Evolutionary conservation across 1,139 yeast genomes (phyloP).

Genomic region (Candida pseudocylindracea): DNA sequence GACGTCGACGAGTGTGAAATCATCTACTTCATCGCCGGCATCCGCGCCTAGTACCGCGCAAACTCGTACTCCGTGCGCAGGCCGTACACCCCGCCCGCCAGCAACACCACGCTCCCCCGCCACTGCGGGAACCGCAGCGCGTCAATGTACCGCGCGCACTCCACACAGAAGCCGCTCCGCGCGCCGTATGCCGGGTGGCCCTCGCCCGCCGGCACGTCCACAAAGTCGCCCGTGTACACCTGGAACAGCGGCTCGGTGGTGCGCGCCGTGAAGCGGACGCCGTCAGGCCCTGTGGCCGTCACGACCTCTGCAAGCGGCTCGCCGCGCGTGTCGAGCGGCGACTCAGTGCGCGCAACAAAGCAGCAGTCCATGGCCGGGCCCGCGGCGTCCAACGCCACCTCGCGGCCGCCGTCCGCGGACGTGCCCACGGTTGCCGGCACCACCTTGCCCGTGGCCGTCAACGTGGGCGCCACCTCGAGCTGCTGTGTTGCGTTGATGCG

Average conservation of each 20-base stretch:
- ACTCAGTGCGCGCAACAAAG: conserved; percentile 13
- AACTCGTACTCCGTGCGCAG: conserved; percentile 16
- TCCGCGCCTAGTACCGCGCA: too few species aligned
- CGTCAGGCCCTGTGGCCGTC: conserved; percentile 16
- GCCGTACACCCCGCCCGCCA: conserved; percentile 32
- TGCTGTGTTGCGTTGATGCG: conserved; percentile 6
- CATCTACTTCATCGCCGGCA: too few species aligned
- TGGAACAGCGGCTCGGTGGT: conserved; percentile 55
- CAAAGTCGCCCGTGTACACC: conserved; percentile 38
- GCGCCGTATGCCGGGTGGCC: conserved; percentile 4
- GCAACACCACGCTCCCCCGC: conserved; percentile 26
- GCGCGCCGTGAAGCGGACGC: conserved; percentile 15
- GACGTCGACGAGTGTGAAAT: too few species aligned
- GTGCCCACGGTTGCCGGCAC: conserved; percentile 5
- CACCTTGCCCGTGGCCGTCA: conserved; percentile 29
- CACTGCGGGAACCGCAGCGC: conserved; percentile 28
- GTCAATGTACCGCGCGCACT: conserved; percentile 36
- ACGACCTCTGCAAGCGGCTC: conserved; percentile 13
- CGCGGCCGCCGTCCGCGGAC: conserved; percentile 1
- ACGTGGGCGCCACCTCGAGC: conserved; percentile 16
- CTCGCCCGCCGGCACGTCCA: conserved; percentile 12
- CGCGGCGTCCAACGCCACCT: conserved; percentile 1
- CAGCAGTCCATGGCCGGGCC: conserved; percentile 29
- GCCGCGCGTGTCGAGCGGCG: conserved; percentile 20
- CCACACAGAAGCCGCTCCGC: conserved; percentile 41